These are phyloP conservation scores for Podospora comata DNA, from an alignment of 495 filamentous ascomycete species.

Conservation along the genomic window DNA sequence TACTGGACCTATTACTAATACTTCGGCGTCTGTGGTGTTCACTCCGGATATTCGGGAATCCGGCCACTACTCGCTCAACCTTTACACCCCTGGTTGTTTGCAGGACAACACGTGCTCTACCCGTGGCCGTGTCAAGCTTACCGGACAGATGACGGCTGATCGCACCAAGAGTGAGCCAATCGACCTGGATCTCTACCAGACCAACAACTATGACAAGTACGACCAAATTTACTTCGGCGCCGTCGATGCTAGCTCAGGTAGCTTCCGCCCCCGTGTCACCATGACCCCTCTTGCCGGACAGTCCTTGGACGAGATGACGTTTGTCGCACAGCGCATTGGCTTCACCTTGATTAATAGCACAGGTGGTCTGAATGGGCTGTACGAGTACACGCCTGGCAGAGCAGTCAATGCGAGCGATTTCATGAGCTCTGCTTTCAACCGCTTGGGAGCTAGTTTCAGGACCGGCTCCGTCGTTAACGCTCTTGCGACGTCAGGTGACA, in stretches of 20 bases:
- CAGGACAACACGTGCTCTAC: conserved; percentile 71
- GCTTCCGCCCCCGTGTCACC: conserved; percentile 79
- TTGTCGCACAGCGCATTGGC: conserved; percentile 82
- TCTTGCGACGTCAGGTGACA: conserved; percentile 55
- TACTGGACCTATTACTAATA: conserved; percentile 47
- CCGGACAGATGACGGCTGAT: conserved; percentile 60
- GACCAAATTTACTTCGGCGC: conserved; percentile 82
- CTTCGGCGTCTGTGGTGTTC: conserved; percentile 68
- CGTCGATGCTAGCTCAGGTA: conserved; percentile 69
- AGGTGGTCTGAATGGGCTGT: conserved; percentile 81
- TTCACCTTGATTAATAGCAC: conserved; percentile 69
- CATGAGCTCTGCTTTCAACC: conserved; percentile 66
- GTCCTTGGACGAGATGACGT: conserved; percentile 55
- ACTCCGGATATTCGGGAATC: conserved; percentile 81
- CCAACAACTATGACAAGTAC: conserved; percentile 91
- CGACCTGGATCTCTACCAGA: conserved; percentile 68
- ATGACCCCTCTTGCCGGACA: conserved; percentile 67
- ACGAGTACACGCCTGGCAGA: conserved; percentile 75
- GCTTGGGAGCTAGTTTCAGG: conserved; percentile 65
- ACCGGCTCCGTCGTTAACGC: conserved; percentile 62
- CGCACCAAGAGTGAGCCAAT: conserved; percentile 43
- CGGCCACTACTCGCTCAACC: conserved; percentile 80
- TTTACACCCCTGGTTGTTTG: conserved; percentile 88
- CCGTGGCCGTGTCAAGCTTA: conserved; percentile 77
- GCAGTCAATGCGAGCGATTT: conserved; percentile 60